Base-by-base conservation (phyloP, 148 eudicot genomes). In the Fagopyrum tataricum region DNA sequence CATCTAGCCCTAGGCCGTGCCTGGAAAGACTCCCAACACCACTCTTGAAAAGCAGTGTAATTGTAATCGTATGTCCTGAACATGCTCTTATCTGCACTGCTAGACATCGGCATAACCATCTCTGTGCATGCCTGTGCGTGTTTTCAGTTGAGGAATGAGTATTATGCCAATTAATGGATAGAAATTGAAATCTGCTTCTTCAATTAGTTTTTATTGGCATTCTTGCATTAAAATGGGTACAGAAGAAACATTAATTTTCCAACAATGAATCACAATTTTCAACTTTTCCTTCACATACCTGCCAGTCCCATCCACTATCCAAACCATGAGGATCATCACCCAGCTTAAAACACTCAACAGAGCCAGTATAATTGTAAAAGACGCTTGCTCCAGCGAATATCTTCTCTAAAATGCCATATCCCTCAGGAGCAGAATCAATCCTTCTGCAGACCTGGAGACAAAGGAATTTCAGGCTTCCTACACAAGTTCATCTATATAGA, bases 61-160 rank as follows among this genome's bases (percentile, higher is more conserved):
- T 88, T 91, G 76, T 59, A 93, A 67, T 73, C 75, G 79, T 73
- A 93, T 37, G 82, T 51, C 71, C 84, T 86, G 85, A 89, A 93
- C 95, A 93, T 93, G 77, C 98, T 93, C 21, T 80, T 83, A 12
- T 82, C 61, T 42, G 67, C 84, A 78, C 79, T 84, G 56, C 91
- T 91, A n/a, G 97, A 81, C 84, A 85, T 83, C 75, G 98, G 98
- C 98, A 93, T 93, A 55, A 93, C 87, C 98, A 93, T 93, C 83
- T 93, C 98, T 39, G 97, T 89, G 79, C 98, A 93, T 67, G 97
- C 98, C 98, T 93, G 82, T 43, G 39, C 8, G 8, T 37, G 69
- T 37, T 46, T 46, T 39, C 69, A 31, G 69, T 64, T 11, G 18
- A n/a, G 10, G 69, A 26, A 64, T 61, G 41, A 61, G n/a, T 10